These are phyloP conservation scores for Solanum pennellii DNA, from an alignment of 257 asterid species.

Conservation along the genomic window DNA sequence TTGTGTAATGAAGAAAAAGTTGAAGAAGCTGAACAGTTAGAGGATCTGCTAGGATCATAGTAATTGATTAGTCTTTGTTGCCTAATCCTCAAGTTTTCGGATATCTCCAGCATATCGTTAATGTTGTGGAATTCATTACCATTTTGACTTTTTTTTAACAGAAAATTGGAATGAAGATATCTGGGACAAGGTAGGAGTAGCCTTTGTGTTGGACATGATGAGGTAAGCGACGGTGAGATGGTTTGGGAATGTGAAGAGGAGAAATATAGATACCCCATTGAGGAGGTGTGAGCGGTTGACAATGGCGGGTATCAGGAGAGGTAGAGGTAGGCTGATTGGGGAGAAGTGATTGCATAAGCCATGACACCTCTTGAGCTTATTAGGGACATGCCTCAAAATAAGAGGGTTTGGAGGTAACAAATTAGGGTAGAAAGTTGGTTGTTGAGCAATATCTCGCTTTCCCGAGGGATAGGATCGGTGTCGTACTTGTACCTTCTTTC, in stretches of 20 bases:
- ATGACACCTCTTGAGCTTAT: not conserved
- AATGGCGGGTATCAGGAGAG: not conserved
- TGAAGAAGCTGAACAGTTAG: not conserved
- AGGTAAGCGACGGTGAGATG: not conserved
- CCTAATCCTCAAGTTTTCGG: not conserved
- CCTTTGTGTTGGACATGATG: not conserved
- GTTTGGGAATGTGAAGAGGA: not conserved
- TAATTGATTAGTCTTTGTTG: not conserved
- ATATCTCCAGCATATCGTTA: not conserved
- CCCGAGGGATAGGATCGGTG: not conserved
- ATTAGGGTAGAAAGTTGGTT: not conserved
- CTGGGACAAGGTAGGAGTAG: not conserved
- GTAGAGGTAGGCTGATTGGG: not conserved
- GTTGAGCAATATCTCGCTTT: not conserved
- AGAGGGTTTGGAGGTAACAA: not conserved
- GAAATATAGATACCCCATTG: not conserved
- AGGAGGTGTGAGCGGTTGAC: not conserved
- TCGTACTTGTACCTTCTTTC: not conserved
- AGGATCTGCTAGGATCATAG: not conserved
- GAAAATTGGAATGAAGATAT: not conserved
- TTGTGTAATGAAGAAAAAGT: not conserved
- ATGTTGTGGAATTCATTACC: not conserved
- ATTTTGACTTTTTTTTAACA: too few relatives aligned
- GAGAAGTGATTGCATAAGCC: not conserved
- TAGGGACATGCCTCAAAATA: not conserved